phyloP scores from a whole-genome alignment of 2,329 filamentous ascomycete species.

The Fusarium sambucinum region DNA sequence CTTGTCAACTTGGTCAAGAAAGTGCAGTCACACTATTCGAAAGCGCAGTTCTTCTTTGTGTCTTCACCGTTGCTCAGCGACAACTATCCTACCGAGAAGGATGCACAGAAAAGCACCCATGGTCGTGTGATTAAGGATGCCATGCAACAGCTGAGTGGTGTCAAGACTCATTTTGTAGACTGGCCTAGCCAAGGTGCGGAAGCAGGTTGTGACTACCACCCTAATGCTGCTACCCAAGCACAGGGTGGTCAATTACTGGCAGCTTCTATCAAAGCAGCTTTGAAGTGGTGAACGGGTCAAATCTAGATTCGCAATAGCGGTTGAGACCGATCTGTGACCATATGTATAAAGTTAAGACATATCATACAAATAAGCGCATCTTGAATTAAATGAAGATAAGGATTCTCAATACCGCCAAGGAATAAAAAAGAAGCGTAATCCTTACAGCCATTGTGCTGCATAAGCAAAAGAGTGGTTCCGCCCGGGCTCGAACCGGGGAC shows the following conservation, averaged over 20 bases:
- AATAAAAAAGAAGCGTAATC: too few relatives aligned
- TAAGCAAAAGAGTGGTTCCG: constrained; percentile 24
- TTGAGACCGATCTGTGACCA: not conserved
- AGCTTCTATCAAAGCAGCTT: constrained; percentile 41
- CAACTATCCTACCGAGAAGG: constrained; percentile 52
- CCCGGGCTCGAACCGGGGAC: constrained; percentile 35
- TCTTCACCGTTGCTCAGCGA: constrained; percentile 57
- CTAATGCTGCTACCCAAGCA: constrained; percentile 55
- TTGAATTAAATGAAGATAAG: too few relatives aligned
- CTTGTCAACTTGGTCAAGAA: constrained; percentile 38
- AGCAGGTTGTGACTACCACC: constrained; percentile 59
- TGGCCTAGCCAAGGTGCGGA: constrained; percentile 56
- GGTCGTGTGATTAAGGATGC: constrained; percentile 51
- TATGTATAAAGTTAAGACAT: too few relatives aligned
- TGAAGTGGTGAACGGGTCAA: constrained; percentile 14
- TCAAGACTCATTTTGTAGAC: constrained; percentile 55
- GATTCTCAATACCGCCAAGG: too few relatives aligned
- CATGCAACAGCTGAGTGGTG: constrained; percentile 48
- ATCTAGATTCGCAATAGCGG: too few relatives aligned
- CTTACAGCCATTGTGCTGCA: too few relatives aligned
- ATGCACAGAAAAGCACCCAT: constrained; percentile 56
- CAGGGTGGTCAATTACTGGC: constrained; percentile 48
- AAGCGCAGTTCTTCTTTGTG: constrained; percentile 56
- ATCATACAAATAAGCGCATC: too few relatives aligned
- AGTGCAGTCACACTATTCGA: constrained; percentile 53